Evolutionary conservation across 164 flowering plant genomes (phyloP).

Genomic region (Saururus chinensis): DNA sequence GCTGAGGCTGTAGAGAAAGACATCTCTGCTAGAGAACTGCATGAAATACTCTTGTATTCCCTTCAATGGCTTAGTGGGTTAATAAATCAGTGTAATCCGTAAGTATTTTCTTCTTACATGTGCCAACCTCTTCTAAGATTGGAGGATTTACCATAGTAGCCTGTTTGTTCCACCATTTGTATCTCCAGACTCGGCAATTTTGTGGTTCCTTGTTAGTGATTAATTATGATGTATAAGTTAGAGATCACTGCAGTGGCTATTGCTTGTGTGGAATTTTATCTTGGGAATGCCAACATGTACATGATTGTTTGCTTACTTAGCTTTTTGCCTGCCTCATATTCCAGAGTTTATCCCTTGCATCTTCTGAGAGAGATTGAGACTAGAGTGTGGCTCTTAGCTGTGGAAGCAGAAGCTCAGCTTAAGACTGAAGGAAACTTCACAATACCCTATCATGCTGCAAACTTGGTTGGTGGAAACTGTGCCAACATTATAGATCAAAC

Average conservation of each 20-base stretch:
- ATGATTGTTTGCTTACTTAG: not conserved
- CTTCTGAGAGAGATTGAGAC: conserved; percentile 97
- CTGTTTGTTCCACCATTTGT: not conserved
- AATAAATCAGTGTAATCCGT: conserved; percentile 73
- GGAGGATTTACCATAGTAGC: not conserved
- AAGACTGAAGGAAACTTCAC: conserved; percentile 53
- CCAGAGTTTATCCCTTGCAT: conserved; percentile 84
- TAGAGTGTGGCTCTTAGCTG: conserved; percentile 97
- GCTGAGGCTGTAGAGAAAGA: conserved; percentile 94
- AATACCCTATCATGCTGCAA: conserved; percentile 24
- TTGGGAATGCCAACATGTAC: not conserved
- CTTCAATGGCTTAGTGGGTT: conserved; percentile 96
- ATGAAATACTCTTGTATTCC: conserved; percentile 73
- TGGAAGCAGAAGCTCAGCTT: conserved; percentile 87
- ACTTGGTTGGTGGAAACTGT: conserved; percentile 28
- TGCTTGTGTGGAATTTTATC: too few species aligned
- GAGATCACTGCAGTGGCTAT: not conserved
- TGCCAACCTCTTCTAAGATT: not conserved
- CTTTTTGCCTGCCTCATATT: conserved; percentile 6
- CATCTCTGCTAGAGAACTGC: conserved; percentile 80
- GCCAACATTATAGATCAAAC: conserved; percentile 70
- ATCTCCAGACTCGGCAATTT: too few species aligned
- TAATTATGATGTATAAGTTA: too few species aligned
- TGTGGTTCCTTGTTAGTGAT: too few species aligned
- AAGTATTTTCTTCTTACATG: conserved; percentile 19